A percentile compares a stretch with the other conserved stretches of the same genome.
Evolutionary conservation across 116 monocot genomes (phyloP).

Genomic region (Trichopus zeylanicus): DNA sequence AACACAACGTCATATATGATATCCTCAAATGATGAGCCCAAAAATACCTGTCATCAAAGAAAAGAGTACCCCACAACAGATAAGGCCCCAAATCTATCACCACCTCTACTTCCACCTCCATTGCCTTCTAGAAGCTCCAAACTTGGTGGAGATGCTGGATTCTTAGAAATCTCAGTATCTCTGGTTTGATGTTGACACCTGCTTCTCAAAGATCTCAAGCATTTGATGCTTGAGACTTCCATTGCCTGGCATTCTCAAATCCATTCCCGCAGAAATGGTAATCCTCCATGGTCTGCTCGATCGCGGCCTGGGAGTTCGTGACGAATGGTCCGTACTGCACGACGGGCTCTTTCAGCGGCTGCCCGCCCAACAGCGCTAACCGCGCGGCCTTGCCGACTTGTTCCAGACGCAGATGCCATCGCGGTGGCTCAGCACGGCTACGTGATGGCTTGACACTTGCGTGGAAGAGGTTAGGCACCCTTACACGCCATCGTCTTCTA

Average conservation of each 20-base stretch:
- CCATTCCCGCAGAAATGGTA: slow-evolving; percentile 53
- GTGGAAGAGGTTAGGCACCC: slow-evolving; percentile 15
- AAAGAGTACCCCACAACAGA: too few species aligned
- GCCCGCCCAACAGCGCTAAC: slow-evolving; percentile 59
- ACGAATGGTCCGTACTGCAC: slow-evolving; percentile 81
- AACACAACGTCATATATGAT: too few species aligned
- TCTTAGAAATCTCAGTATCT: too few species aligned
- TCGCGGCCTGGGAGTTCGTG: slow-evolving; percentile 73
- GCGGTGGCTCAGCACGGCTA: slow-evolving; percentile 36
- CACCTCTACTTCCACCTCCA: too few species aligned
- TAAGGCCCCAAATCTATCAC: too few species aligned
- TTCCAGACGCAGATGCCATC: slow-evolving; percentile 62
- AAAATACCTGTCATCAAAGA: too few species aligned
- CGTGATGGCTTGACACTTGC: slow-evolving; percentile 32
- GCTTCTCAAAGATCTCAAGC: too few species aligned
- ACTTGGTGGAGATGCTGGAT: too few species aligned
- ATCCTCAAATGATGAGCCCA: too few species aligned
- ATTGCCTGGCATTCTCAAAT: slow-evolving; percentile 65
- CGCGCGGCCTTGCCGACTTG: slow-evolving; percentile 22
- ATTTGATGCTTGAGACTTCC: too few species aligned
- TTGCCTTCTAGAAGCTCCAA: too few species aligned
- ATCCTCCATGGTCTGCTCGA: slow-evolving; percentile 56
- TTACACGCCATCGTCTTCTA: slow-evolving; percentile 59
- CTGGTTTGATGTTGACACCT: too few species aligned
- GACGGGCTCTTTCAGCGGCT: slow-evolving; percentile 62